Evolutionary conservation across 164 flowering plant genomes (phyloP).

Genomic region (Chimonanthus praecox): DNA sequence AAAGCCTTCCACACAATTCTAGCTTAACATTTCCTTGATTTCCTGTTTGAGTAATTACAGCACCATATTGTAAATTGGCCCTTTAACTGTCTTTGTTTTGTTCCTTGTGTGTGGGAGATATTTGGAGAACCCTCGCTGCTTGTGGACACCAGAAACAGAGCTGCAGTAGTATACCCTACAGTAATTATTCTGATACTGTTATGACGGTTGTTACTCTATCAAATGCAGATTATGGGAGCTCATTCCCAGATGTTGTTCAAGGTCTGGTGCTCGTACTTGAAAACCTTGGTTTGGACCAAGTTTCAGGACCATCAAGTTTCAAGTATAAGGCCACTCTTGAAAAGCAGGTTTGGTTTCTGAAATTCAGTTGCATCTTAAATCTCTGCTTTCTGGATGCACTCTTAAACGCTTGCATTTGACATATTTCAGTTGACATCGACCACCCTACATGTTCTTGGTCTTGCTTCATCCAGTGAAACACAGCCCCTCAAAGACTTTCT

Average conservation of each 20-base stretch:
- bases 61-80: too few relatives aligned
- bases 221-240: slow-evolving; percentile 77
- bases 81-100: too few relatives aligned
- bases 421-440: slow-evolving; percentile 65
- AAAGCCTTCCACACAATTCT: too few relatives aligned
- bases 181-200: not conserved
- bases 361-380: not conserved
- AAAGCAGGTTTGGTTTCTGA: slow-evolving; percentile 59
- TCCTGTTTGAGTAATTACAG: too few relatives aligned
- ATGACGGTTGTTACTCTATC: not conserved
- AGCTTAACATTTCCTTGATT: too few relatives aligned
- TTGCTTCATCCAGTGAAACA: slow-evolving; percentile 41
- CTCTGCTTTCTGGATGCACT: not conserved
- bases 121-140: too few relatives aligned
- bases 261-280: slow-evolving; percentile 64
- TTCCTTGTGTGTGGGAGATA: too few relatives aligned
- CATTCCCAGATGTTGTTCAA: slow-evolving; percentile 73
- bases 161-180: too few relatives aligned
- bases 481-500: slow-evolving; percentile 62
- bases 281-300: slow-evolving; percentile 49
- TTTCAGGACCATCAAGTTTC: slow-evolving; percentile 61
- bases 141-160: too few relatives aligned
- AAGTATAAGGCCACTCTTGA: slow-evolving; percentile 75
- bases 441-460: slow-evolving; percentile 69
- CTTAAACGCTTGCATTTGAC: not conserved